Percentiles rank a stretch among this genome's conserved stretches.
These are phyloP conservation scores for Chlamydomonas sp. DNA, from an alignment of 139 green algal genomes.

Conservation along the genomic window DNA sequence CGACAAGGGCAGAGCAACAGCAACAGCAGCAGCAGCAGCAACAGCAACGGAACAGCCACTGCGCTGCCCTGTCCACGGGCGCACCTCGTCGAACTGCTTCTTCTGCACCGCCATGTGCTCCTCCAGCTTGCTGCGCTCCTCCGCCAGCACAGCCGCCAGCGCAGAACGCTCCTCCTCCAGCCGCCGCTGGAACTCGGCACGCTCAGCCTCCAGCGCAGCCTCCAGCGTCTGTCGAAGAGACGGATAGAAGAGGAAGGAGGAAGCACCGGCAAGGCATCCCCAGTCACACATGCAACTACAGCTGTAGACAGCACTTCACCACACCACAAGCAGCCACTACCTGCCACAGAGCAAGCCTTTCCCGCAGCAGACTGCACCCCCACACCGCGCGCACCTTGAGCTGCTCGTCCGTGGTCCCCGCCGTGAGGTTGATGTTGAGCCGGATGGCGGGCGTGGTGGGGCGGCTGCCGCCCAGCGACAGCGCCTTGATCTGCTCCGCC, in stretches of 20 bases:
- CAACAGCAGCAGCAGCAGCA: too few relatives aligned
- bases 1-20: too few relatives aligned
- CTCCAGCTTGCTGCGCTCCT: conserved; percentile 26
- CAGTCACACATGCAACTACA: too few relatives aligned
- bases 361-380: not conserved
- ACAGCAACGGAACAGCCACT: too few relatives aligned
- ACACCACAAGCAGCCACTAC: not conserved
- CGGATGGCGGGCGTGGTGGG: conserved; percentile 23
- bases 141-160: conserved; percentile 27
- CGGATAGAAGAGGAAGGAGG: not conserved
- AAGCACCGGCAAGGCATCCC: too few relatives aligned
- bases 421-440: conserved; percentile 28
- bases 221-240: conserved; percentile 12
- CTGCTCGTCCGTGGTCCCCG: conserved; percentile 11
- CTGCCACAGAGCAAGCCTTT: not conserved
- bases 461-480: not conserved
- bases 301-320: too few relatives aligned
- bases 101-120: conserved; percentile 22
- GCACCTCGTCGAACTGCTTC: conserved; percentile 31
- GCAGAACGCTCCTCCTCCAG: conserved; percentile 38
- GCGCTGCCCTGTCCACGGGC: not conserved
- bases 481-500: conserved; percentile 18
- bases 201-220: conserved; percentile 37
- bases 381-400: not conserved
- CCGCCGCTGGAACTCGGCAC: conserved; percentile 23